These are phyloP conservation scores for Lyophyllum shimeji DNA, from an alignment of 768 basidiomycete species.

Conservation along the genomic window DNA sequence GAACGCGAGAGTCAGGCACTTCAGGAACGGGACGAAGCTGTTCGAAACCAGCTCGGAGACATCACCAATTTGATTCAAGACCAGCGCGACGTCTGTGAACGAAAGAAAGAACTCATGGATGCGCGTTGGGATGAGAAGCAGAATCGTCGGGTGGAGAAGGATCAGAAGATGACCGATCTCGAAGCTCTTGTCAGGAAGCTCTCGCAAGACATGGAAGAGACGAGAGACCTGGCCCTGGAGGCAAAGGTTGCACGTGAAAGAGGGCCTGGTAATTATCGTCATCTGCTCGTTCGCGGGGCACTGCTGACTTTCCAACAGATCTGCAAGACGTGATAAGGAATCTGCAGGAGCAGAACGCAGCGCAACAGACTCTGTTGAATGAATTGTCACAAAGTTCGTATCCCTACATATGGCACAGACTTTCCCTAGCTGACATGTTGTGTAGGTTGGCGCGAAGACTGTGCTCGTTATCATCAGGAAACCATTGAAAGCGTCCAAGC, in stretches of 20 bases:
- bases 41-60: slow-evolving; percentile 63
- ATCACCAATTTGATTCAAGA: slow-evolving; percentile 74
- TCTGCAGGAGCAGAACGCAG: slow-evolving; percentile 55
- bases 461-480: slow-evolving; percentile 61
- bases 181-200: slow-evolving; percentile 62
- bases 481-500: slow-evolving; percentile 65
- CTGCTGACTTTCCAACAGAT: slow-evolving; percentile 31
- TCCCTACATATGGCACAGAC: background rate
- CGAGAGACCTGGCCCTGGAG: slow-evolving; percentile 51
- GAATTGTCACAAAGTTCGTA: slow-evolving; percentile 58
- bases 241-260: slow-evolving; percentile 49
- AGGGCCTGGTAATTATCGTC: slow-evolving; percentile 50
- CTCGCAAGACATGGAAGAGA: slow-evolving; percentile 52
- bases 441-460: slow-evolving; percentile 69
- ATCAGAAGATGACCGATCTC: slow-evolving; percentile 54
- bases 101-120: slow-evolving; percentile 62
- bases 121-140: slow-evolving; percentile 65
- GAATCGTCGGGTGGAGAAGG: slow-evolving; percentile 56
- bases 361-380: slow-evolving; percentile 56
- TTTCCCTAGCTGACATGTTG: slow-evolving; percentile 5
- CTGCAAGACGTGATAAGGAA: slow-evolving; percentile 62
- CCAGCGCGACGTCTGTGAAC: slow-evolving; percentile 56
- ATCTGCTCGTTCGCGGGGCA: background rate
- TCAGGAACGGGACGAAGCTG: slow-evolving; percentile 57
- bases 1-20: slow-evolving; percentile 60